These are phyloP conservation scores for Penicillium lagena DNA, from an alignment of 495 filamentous ascomycete species.

Conservation along the genomic window DNA sequence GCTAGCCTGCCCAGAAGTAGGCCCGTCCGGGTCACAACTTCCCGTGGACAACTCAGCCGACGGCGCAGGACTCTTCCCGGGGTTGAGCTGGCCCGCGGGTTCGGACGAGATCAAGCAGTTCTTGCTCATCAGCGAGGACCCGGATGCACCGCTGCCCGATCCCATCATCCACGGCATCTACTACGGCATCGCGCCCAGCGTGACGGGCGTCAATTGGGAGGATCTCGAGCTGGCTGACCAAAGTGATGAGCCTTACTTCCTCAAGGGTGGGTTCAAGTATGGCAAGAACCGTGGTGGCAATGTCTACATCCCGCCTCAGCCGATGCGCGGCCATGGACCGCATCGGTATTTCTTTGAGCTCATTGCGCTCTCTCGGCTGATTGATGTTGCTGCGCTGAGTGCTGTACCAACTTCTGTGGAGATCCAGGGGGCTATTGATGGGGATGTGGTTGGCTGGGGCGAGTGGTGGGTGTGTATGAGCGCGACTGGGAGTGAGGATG, in stretches of 20 bases:
- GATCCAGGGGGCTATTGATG: constrained; percentile 30
- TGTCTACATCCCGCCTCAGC: constrained; percentile 35
- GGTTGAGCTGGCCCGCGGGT: constrained; percentile 33
- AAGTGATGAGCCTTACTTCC: constrained; percentile 6
- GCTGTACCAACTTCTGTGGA: constrained; percentile 13
- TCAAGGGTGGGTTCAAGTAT: constrained; percentile 42
- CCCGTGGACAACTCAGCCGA: constrained; percentile 34
- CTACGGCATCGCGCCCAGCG: constrained; percentile 31
- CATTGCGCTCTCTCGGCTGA: constrained; percentile 33
- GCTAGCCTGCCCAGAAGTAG: constrained; percentile 39
- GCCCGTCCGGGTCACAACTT: constrained; percentile 32
- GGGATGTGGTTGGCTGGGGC: constrained; percentile 46
- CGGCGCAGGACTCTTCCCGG: constrained; percentile 35
- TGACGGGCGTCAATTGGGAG: constrained; percentile 24
- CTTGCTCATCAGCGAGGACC: constrained; percentile 43
- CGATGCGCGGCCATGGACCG: constrained; percentile 37
- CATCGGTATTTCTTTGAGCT: constrained; percentile 48
- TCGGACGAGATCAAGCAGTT: constrained; percentile 34
- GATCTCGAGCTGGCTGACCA: constrained; percentile 24
- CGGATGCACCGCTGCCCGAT: constrained; percentile 40
- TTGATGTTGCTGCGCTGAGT: constrained; percentile 26
- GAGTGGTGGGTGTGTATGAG: constrained; percentile 44
- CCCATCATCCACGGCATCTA: constrained; percentile 43
- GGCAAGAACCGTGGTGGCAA: constrained; percentile 30
- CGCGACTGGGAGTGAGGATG: constrained; percentile 17